phyloP scores from a whole-genome alignment of 768 basidiomycete genomes.

The Leccinum aurantiacum region DNA sequence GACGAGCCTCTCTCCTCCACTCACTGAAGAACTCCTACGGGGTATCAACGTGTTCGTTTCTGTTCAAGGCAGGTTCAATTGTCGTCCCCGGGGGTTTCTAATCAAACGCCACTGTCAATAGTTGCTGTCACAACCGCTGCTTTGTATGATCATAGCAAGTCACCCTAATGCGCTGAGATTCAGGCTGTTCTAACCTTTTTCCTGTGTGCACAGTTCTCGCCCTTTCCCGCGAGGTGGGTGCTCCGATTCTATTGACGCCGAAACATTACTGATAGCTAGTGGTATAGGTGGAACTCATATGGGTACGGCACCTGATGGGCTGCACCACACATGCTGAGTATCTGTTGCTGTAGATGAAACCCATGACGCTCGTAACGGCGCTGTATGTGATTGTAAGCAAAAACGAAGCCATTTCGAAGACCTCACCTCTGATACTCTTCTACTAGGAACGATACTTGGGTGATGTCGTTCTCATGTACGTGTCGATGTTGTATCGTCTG shows the following conservation, averaged over 20 bases:
- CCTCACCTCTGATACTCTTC: constrained; percentile 2
- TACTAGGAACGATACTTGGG: constrained; percentile 32
- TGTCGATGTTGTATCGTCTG: constrained; percentile 7
- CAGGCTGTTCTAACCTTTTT: not conserved
- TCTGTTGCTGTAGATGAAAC: constrained; percentile 22
- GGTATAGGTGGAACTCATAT: constrained; percentile 31
- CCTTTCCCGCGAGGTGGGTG: constrained; percentile 30
- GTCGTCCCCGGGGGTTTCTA: not conserved
- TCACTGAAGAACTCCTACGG: not conserved
- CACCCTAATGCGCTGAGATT: not conserved
- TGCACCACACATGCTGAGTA: not conserved
- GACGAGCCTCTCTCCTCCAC: constrained; percentile 27
- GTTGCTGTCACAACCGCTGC: constrained; percentile 30
- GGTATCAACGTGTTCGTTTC: constrained; percentile 18
- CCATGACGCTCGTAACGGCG: constrained; percentile 25
- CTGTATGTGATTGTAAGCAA: constrained; percentile 28
- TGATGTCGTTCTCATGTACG: constrained; percentile 30
- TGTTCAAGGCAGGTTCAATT: constrained; percentile 23
- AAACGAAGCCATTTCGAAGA: not conserved
- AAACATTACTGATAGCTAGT: not conserved
- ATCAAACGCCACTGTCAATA: constrained; percentile 12
- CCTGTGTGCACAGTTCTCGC: constrained; percentile 18
- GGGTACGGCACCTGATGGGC: constrained; percentile 20
- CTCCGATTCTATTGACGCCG: not conserved
- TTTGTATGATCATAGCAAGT: constrained; percentile 32